Conservation (phyloP, 805 yeast genomes). For the Brettanomyces custersianus region DNA sequence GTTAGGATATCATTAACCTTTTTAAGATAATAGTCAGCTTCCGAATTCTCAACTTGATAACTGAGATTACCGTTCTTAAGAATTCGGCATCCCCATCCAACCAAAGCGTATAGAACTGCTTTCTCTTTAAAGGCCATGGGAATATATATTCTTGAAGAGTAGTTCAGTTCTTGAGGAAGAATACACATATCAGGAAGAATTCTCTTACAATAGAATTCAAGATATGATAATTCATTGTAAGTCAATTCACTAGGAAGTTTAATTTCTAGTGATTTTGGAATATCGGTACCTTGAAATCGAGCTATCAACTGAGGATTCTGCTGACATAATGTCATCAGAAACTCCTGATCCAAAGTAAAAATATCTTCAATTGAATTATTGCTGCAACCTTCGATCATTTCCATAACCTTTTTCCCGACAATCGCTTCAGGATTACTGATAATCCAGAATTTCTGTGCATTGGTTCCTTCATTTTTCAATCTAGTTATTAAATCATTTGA, state of each 20-base stretch:
- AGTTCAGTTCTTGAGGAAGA: constrained; percentile 37
- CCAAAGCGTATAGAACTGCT: constrained; percentile 38
- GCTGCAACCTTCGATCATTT: constrained; percentile 5
- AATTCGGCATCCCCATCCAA: constrained; percentile 45
- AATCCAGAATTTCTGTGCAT: not conserved
- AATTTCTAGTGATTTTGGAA: constrained; percentile 9
- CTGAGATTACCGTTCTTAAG: constrained; percentile 14
- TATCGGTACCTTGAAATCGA: not conserved
- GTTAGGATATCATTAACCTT: constrained; percentile 8
- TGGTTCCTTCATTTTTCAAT: not conserved
- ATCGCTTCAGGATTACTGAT: constrained; percentile 6
- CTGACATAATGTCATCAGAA: constrained; percentile 7
- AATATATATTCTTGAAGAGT: constrained; percentile 42
- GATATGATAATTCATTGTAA: constrained; percentile 20
- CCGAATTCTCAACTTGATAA: constrained; percentile 14
- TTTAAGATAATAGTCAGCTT: constrained; percentile 11
- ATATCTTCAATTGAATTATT: not conserved
- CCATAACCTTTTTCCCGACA: constrained; percentile 10
- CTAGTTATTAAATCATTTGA: no score
- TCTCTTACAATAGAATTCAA: constrained; percentile 37
- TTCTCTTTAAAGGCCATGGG: constrained; percentile 43
- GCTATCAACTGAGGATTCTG: constrained; percentile 7
- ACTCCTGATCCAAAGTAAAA: constrained; percentile 5
- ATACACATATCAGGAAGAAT: constrained; percentile 41
- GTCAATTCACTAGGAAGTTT: constrained; percentile 14